These are phyloP conservation scores for Fraxinus anomala DNA, from an alignment of 257 asterid species.

Conservation along the genomic window DNA sequence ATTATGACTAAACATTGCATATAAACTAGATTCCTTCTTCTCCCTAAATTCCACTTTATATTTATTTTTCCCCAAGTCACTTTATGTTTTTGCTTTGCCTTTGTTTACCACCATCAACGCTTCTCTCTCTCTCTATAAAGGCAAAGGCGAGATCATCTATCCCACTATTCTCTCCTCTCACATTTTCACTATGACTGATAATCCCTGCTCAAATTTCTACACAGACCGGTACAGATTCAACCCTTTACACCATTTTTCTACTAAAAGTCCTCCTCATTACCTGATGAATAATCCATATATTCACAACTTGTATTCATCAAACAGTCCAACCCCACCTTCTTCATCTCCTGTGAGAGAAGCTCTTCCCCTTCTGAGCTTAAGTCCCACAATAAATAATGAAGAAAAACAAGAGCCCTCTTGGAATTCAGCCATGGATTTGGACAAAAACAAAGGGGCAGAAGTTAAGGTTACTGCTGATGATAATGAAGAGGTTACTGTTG, in stretches of 20 bases:
- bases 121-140: slow-evolving; percentile 33
- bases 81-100: slow-evolving; percentile 19
- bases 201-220: slow-evolving; percentile 59
- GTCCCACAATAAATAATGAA: slow-evolving; percentile 34
- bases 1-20: slow-evolving; percentile 4
- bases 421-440: slow-evolving; percentile 30
- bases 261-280: slow-evolving; percentile 23
- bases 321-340: slow-evolving; percentile 39
- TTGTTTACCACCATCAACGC: slow-evolving; percentile 14
- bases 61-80: neutral
- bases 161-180: slow-evolving; percentile 36
- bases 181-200: slow-evolving; percentile 49
- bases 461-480: slow-evolving; percentile 23
- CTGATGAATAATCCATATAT: neutral
- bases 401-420: slow-evolving; percentile 33
- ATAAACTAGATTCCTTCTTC: slow-evolving; percentile 35
- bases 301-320: slow-evolving; percentile 25
- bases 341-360: slow-evolving; percentile 68
- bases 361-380: slow-evolving; percentile 58
- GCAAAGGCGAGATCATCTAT: slow-evolving; percentile 24
- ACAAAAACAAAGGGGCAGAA: slow-evolving; percentile 4
- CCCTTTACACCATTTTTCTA: slow-evolving; percentile 36
- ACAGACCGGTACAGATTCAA: slow-evolving; percentile 51
- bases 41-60: slow-evolving; percentile 21
- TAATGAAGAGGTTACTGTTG: slow-evolving; percentile 58